Conservation (phyloP, 106 monocot genomes). For the Acorus gramineus region DNA sequence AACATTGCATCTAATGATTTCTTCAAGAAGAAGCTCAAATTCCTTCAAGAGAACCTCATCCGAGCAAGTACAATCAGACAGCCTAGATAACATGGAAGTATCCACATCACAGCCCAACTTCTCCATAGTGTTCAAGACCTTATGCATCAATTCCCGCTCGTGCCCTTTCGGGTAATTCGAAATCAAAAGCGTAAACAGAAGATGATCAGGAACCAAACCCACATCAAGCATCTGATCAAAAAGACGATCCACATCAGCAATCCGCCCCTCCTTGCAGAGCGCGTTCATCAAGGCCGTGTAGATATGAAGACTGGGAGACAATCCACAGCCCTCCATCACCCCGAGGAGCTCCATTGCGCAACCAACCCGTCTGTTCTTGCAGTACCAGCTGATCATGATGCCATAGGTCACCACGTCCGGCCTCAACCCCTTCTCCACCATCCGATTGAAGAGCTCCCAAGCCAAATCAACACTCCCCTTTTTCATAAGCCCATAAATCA, state of each 20-base stretch:
- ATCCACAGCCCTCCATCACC: slow-evolving; percentile 5
- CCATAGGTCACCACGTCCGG: slow-evolving; percentile 22
- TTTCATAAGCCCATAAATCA: slow-evolving; percentile 27
- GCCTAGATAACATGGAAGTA: slow-evolving; percentile 1
- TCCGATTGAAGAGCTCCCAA: slow-evolving; percentile 21
- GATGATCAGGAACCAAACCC: slow-evolving; percentile 30
- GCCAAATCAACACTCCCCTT: slow-evolving; percentile 19
- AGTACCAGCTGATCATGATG: slow-evolving; percentile 30
- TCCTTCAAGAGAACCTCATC: slow-evolving; percentile 14
- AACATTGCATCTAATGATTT: slow-evolving; percentile 22
- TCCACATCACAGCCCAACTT: slow-evolving; percentile 13
- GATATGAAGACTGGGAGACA: slow-evolving; percentile 20
- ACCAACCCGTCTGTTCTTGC: slow-evolving; percentile 19
- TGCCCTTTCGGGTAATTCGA: slow-evolving; percentile 14
- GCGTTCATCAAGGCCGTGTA: slow-evolving; percentile 21
- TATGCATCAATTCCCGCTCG: slow-evolving; percentile 7
- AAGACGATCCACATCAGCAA: slow-evolving; percentile 17
- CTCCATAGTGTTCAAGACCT: slow-evolving; percentile 24
- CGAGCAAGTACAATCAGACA: slow-evolving; percentile 6
- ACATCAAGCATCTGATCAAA: slow-evolving; percentile 29
- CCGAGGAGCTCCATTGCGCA: slow-evolving; percentile 25
- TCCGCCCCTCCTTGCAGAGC: slow-evolving; percentile 26
- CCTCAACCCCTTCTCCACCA: slow-evolving; percentile 21
- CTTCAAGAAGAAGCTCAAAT: slow-evolving; percentile 18
- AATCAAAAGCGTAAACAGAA: slow-evolving; percentile 24